These are phyloP conservation scores for Craterostigma plantagineum DNA, from an alignment of 257 asterid genomes.

Conservation along the genomic window DNA sequence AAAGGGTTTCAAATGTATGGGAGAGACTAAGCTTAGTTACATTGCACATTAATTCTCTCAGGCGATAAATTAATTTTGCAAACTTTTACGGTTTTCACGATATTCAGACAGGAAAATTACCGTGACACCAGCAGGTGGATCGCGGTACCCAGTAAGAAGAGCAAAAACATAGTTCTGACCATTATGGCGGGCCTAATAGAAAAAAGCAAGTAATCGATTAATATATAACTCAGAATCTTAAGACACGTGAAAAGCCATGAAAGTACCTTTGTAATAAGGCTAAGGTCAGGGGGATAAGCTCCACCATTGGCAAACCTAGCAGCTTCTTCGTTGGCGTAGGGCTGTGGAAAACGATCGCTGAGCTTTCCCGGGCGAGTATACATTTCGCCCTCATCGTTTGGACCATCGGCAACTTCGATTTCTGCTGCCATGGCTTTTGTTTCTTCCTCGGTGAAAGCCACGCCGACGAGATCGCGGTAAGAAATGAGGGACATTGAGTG, in stretches of 20 bases:
- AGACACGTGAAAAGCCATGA: neutral
- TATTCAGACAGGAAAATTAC: constrained; percentile 14
- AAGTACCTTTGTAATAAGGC: constrained; percentile 58
- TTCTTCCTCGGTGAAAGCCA: constrained; percentile 77
- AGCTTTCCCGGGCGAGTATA: constrained; percentile 60
- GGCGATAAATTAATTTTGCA: too few species aligned
- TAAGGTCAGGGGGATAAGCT: constrained; percentile 72
- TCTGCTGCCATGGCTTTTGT: constrained; percentile 78
- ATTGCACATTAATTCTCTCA: neutral
- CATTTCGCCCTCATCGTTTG: constrained; percentile 84
- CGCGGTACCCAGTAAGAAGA: constrained; percentile 63
- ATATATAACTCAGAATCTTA: neutral
- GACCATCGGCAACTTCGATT: constrained; percentile 71
- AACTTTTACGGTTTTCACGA: neutral
- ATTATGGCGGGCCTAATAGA: constrained; percentile 54
- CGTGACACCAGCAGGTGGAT: constrained; percentile 68
- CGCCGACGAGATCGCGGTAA: constrained; percentile 71
- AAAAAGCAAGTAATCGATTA: neutral
- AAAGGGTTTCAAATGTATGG: too few species aligned
- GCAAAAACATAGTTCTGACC: constrained; percentile 61
- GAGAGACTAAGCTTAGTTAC: too few species aligned
- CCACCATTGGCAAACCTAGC: constrained; percentile 85
- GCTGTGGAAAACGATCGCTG: constrained; percentile 67
- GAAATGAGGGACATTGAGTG: constrained; percentile 68
- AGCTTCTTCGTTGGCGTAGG: constrained; percentile 62